phyloP scores from a whole-genome alignment of 1,284 basidiomycete species.

The Schizopora paradoxa region DNA sequence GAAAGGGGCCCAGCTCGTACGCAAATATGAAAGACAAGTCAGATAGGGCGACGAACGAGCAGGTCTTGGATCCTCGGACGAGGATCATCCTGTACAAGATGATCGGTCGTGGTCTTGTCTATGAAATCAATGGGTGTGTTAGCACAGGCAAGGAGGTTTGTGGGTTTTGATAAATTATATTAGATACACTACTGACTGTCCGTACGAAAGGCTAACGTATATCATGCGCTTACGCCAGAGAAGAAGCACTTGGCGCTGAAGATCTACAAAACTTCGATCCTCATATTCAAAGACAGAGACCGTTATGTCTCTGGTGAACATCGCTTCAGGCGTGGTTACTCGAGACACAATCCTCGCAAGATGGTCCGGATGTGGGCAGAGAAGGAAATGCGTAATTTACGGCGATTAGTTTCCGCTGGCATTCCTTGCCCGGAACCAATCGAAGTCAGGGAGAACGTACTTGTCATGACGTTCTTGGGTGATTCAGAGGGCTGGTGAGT shows the following conservation, averaged over 20 bases:
- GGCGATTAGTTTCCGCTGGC: slow-evolving; percentile 76
- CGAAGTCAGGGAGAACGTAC: slow-evolving; percentile 94
- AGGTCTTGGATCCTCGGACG: slow-evolving; percentile 89
- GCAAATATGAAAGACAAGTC: slow-evolving; percentile 90
- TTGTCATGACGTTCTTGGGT: slow-evolving; percentile 95
- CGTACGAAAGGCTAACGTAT: slow-evolving; percentile 80
- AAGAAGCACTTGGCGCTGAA: slow-evolving; percentile 80
- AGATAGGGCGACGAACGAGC: slow-evolving; percentile 91
- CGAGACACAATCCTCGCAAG: slow-evolving; percentile 91
- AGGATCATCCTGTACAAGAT: slow-evolving; percentile 90
- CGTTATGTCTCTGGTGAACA: slow-evolving; percentile 91
- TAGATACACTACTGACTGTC: neutral
- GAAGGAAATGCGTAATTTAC: slow-evolving; percentile 97
- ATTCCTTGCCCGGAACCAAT: slow-evolving; percentile 84
- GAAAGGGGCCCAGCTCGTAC: slow-evolving; percentile 82
- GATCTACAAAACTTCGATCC: slow-evolving; percentile 98
- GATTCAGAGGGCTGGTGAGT: slow-evolving; percentile 74
- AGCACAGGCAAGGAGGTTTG: slow-evolving; percentile 92
- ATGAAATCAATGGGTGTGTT: slow-evolving; percentile 89
- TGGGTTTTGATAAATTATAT: slow-evolving; percentile 7
- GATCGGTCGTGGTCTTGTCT: slow-evolving; percentile 81
- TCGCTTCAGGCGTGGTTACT: slow-evolving; percentile 91
- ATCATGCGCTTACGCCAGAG: slow-evolving; percentile 73
- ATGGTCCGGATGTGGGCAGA: slow-evolving; percentile 99
- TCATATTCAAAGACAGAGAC: slow-evolving; percentile 95